These are phyloP conservation scores for Arthrobotrys megalospora DNA, from an alignment of 2,329 filamentous ascomycete genomes.

Conservation along the genomic window DNA sequence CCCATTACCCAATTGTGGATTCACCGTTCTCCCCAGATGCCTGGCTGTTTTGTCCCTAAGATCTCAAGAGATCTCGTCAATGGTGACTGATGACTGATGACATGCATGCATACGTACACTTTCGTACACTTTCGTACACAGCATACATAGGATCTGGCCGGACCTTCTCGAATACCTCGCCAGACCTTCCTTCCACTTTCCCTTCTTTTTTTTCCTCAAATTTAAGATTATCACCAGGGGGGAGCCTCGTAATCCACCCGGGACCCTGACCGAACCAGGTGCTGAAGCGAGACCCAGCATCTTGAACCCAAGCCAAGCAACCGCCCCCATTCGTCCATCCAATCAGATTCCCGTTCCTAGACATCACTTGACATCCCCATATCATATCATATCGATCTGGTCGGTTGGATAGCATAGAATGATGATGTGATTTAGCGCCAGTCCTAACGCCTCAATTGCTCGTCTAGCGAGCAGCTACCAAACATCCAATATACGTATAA, in stretches of 20 bases:
- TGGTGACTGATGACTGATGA: not conserved
- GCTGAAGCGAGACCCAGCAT: slow-evolving; percentile 53
- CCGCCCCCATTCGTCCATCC: slow-evolving; percentile 29
- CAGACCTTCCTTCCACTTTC: slow-evolving; percentile 15
- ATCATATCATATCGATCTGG: slow-evolving; percentile 30
- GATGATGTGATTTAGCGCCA: slow-evolving; percentile 25
- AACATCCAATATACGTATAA: slow-evolving; percentile 18
- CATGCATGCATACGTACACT: not conserved
- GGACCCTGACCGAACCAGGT: slow-evolving; percentile 47
- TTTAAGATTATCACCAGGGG: slow-evolving; percentile 33
- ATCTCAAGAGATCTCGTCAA: slow-evolving; percentile 13
- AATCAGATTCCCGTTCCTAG: slow-evolving; percentile 54
- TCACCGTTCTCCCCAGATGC: slow-evolving; percentile 9
- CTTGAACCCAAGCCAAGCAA: slow-evolving; percentile 17
- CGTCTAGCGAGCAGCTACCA: slow-evolving; percentile 19
- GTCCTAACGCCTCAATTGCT: slow-evolving; percentile 27
- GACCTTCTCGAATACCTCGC: slow-evolving; percentile 14
- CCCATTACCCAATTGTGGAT: slow-evolving; percentile 12
- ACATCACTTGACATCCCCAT: slow-evolving; percentile 45
- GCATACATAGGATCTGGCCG: slow-evolving; percentile 12
- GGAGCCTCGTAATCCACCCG: slow-evolving; percentile 38
- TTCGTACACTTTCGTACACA: not conserved
- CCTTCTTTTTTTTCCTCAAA: slow-evolving; percentile 32
- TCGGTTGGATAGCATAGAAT: slow-evolving; percentile 29
- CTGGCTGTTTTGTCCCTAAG: not conserved